Evolutionary conservation across 345 rosid species (phyloP).

Genomic region (Eucalyptus polybractea): DNA sequence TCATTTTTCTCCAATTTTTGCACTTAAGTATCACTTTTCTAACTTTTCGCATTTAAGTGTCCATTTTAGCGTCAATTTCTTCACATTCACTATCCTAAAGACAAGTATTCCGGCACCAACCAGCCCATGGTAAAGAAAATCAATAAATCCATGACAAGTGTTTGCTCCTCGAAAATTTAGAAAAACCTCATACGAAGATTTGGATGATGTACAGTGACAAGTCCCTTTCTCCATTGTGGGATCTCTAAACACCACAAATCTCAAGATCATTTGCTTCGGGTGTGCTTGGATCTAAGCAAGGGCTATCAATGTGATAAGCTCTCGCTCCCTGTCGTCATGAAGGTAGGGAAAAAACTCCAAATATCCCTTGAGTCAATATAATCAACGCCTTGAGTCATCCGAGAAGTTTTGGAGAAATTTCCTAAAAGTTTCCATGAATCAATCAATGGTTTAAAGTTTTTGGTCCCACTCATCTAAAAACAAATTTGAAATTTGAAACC

Average conservation of each 20-base stretch:
- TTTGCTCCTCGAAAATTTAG: not conserved
- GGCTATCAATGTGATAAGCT: too few relatives aligned
- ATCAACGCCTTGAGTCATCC: not conserved
- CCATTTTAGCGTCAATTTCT: too few relatives aligned
- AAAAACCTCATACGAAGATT: not conserved
- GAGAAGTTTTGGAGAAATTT: not conserved
- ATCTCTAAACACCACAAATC: not conserved
- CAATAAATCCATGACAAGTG: not conserved
- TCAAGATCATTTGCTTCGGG: not conserved
- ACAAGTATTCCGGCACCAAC: not conserved
- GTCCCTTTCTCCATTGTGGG: not conserved
- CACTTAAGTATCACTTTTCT: too few relatives aligned
- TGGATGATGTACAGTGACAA: fast-evolving
- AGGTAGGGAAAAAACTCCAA: not conserved
- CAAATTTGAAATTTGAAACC: not conserved
- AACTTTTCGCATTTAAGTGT: too few relatives aligned
- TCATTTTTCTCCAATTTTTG: too few relatives aligned
- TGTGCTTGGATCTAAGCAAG: not conserved
- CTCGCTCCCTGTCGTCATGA: too few relatives aligned
- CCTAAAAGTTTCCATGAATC: not conserved
- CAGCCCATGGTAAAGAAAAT: not conserved
- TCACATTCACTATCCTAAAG: not conserved
- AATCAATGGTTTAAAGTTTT: not conserved
- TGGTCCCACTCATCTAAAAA: not conserved
- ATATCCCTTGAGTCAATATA: not conserved